Evolutionary conservation across 176 grass and related monocot species (phyloP).

Genomic region (Raddia distichophylla): DNA sequence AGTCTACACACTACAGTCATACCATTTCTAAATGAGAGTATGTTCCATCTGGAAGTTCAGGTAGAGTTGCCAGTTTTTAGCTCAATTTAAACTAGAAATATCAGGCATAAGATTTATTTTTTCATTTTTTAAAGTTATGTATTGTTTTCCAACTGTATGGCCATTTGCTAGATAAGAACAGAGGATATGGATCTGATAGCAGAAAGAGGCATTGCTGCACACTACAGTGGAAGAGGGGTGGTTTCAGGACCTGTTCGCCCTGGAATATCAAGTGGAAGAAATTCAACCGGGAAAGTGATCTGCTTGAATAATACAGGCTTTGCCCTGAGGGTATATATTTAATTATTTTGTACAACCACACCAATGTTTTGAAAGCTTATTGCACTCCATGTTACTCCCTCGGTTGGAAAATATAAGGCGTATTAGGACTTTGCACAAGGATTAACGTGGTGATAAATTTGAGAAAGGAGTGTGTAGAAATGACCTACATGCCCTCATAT

Average conservation of each 20-base stretch:
- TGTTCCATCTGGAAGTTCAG: slow-evolving; percentile 99
- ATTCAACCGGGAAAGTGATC: slow-evolving; percentile 74
- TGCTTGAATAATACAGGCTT: slow-evolving; percentile 82
- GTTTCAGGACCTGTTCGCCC: slow-evolving; percentile 62
- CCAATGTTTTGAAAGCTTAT: slow-evolving; percentile 28
- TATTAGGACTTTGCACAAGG: too few species aligned
- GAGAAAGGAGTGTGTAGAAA: too few species aligned
- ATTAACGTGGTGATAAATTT: too few species aligned
- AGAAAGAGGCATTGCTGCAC: slow-evolving; percentile 97
- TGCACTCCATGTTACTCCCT: background rate
- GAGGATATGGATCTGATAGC: slow-evolving; percentile 99
- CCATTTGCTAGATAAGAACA: slow-evolving; percentile 79
- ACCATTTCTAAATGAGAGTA: slow-evolving; percentile 98
- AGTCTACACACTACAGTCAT: slow-evolving; percentile 95
- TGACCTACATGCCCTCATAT: too few species aligned
- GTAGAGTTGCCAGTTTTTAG: slow-evolving; percentile 43
- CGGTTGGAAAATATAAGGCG: too few species aligned
- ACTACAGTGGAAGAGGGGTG: slow-evolving; percentile 84
- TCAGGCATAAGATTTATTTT: slow-evolving; percentile 26
- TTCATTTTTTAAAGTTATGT: background rate
- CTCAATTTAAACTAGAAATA: slow-evolving; percentile 33
- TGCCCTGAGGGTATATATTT: slow-evolving; percentile 80
- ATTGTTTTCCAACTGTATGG: slow-evolving; percentile 27
- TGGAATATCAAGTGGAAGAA: slow-evolving; percentile 69
- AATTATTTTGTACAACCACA: slow-evolving; percentile 25